Base-by-base conservation (phyloP, 2,329 filamentous ascomycete genomes). In the Aspergillus melleus region DNA sequence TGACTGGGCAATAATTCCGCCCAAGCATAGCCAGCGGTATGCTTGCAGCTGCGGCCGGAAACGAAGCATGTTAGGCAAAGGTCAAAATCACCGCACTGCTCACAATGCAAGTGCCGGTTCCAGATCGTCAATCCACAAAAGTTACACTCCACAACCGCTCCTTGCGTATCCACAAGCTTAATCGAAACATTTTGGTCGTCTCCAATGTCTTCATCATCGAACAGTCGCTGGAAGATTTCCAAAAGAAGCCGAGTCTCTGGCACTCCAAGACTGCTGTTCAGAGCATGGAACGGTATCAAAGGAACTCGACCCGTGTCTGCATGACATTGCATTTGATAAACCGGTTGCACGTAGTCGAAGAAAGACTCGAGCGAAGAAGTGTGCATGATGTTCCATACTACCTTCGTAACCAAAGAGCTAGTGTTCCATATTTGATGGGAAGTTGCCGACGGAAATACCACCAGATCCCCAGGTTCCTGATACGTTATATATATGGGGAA, bases 371-470 rank as follows among this genome's bases (percentile, higher is more conserved):
- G 61, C 12, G 73, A 75, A 6, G 73, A 67, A 14, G 70, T 63
- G 64, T 75, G 74, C 52, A 76, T 67, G 22, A 74, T 73, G 55
- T 75, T 75, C 74, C 74, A 75, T 30, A 75, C 74, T 16, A 75
- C 63, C 56, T 75, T 75, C 16, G 72, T 74, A 12, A 72, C 72
- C 55, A 75, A 62, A 2, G 67, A 62, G 36, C 69, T 70, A 19
- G 72, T 66, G 59, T 76, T 75, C 73, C 72, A 75, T 46, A 76
- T 67, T 56, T 76, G 74, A 58, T 76, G 73, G 11, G 73, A 70
- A 50, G 74, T 74, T 20, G 71, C 69, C n/a, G 73, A 69, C 47
- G 73, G 74, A 54, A 75, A 74, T 11, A 75, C 67, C 6, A 75
- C 71, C 20, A 76, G 62, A 55, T 76, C 74, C 10, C 73, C 73